Base-by-base conservation (phyloP, 208 protist species). In the Leishmania guyanensis region DNA sequence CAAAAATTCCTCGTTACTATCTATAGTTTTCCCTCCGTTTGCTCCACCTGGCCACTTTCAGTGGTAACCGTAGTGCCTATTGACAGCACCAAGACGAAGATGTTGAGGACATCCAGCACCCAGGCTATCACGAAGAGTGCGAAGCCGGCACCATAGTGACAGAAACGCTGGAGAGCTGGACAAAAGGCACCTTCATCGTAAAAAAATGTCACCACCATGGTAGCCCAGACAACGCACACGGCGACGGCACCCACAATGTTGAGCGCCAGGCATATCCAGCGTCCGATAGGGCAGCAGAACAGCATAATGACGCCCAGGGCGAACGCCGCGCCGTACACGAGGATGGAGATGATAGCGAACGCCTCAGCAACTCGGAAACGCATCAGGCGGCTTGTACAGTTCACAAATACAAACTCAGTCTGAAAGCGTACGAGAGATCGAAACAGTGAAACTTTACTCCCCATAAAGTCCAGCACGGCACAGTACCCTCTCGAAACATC, bases 301-400 rank as follows among this genome's bases (percentile, higher is more conserved):
- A 82, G 77, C 62, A 69, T 66, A 12, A 92, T 33, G 54, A 84
- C 51, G n/a, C 78, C 78, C 36, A 90, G 74, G 26, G 88, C 6
- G 39, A n/a, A 54, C 12, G 70, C 71, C 10, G 85, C 66, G 48
- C 39, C 72, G 64, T 81, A 81, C 22, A 77, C 64, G 36, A 82
- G 29, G 50, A 84, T 80, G 36, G 80, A 62, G 60, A 92, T 79
- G 50, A 94, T 84, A 12, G 84, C 81, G 17, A 89, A 87, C 39
- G 78, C 84, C 77, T 88, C 78, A 5, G 33, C 33, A 29, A 29
- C 29, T 0, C 29, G 85, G 80, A 94, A 93, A 46, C 76, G 84
- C 8, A 46, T 58, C 1, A 66, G 56, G n/a, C 88, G 85, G 53
- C n/a, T n/a, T n/a, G n/a, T n/a, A n/a, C n/a, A n/a, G n/a, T n/a